These are phyloP conservation scores for Akanthomyces dipterigenus DNA, from an alignment of 2,329 filamentous ascomycete genomes.

Conservation along the genomic window DNA sequence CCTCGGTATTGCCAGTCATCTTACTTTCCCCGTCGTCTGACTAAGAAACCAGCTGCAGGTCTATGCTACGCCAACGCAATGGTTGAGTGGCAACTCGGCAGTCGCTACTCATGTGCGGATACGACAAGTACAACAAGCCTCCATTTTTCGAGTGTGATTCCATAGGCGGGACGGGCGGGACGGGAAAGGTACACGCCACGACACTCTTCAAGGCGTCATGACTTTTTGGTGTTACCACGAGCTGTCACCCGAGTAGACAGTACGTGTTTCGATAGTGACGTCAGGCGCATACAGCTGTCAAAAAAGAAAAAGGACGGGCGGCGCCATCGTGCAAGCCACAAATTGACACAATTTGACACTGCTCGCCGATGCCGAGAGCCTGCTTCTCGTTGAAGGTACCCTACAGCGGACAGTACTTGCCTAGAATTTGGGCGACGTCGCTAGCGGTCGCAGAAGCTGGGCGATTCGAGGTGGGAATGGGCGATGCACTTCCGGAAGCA, in stretches of 20 bases:
- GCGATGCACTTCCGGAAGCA: neutral
- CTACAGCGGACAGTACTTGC: neutral
- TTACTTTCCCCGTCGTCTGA: neutral
- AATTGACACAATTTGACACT: neutral
- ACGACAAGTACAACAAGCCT: too few relatives aligned
- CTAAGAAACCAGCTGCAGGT: neutral
- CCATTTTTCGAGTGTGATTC: neutral
- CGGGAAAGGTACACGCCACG: neutral
- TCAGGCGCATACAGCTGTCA: neutral
- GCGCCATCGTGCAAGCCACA: neutral
- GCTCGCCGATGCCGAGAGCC: slow-evolving; percentile 4
- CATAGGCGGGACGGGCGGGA: neutral
- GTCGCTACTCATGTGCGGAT: neutral
- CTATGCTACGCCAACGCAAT: neutral
- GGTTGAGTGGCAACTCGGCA: neutral
- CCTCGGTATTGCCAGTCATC: neutral
- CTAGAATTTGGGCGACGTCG: neutral
- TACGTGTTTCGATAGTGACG: neutral
- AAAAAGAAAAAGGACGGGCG: neutral
- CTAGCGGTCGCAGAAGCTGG: neutral
- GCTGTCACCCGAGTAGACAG: neutral
- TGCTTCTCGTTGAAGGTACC: neutral
- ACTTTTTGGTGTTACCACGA: neutral
- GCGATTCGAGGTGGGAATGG: neutral
- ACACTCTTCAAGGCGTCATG: slow-evolving; percentile 4